Conservation (phyloP, 768 basidiomycete genomes). For the Amanita subjunquillea region DNA sequence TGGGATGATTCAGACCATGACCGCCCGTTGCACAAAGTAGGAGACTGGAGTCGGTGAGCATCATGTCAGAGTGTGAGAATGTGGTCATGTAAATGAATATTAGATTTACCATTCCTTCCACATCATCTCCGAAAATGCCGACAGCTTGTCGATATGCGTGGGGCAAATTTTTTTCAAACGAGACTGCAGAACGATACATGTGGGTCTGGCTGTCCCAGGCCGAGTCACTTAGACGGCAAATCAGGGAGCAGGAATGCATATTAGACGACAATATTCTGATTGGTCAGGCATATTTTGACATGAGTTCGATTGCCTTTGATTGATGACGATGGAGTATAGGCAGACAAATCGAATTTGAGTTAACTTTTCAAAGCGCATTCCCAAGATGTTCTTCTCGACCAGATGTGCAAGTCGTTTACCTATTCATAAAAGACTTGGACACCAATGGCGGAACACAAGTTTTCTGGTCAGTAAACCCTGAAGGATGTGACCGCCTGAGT, state of each 20-base stretch:
- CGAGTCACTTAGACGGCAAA: neutral
- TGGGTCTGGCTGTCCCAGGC: neutral
- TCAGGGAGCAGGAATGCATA: neutral
- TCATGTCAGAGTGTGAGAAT: neutral
- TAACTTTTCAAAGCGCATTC: neutral
- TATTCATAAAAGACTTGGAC: neutral
- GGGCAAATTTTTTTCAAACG: neutral
- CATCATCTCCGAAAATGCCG: too few relatives aligned
- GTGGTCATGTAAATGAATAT: neutral
- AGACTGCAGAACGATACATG: neutral
- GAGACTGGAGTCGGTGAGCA: slow-evolving; percentile 1
- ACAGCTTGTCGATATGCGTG: too few relatives aligned
- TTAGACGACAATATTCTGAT: too few relatives aligned
- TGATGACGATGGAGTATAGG: too few relatives aligned
- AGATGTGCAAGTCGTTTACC: neutral
- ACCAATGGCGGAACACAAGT: too few relatives aligned
- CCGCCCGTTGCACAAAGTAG: neutral
- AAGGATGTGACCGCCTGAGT: neutral
- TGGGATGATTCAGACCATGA: neutral
- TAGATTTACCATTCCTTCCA: too few relatives aligned
- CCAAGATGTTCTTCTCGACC: neutral
- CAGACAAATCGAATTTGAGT: too few relatives aligned
- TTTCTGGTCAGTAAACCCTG: neutral
- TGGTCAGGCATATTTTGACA: too few relatives aligned
- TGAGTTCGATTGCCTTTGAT: too few relatives aligned